A percentile compares a stretch with the other conserved stretches of the same genome.
These are phyloP conservation scores for Trichoderma guizhouense DNA, from an alignment of 2,329 filamentous ascomycete genomes.

Conservation along the genomic window DNA sequence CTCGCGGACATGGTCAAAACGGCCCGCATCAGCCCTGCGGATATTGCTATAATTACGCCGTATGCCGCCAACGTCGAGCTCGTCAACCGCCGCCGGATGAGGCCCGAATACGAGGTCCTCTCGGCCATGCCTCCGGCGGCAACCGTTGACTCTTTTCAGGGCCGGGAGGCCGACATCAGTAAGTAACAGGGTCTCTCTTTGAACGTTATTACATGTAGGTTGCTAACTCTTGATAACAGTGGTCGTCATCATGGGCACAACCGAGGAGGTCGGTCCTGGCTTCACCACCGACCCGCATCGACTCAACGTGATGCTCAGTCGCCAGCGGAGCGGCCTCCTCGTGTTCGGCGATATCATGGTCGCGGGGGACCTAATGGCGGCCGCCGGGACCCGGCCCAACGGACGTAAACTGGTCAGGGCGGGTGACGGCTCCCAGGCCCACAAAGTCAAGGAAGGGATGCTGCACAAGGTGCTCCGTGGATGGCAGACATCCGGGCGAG, in stretches of 20 bases:
- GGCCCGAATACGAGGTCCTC: neutral
- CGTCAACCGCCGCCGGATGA: neutral
- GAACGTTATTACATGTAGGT: neutral
- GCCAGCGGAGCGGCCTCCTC: no score
- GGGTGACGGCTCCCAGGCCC: no score
- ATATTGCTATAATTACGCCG: neutral
- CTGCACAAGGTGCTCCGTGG: no score
- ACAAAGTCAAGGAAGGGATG: no score
- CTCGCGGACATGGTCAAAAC: neutral
- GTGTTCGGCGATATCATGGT: no score
- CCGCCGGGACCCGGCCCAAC: no score
- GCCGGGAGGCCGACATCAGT: neutral
- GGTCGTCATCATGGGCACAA: neutral
- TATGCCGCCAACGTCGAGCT: neutral
- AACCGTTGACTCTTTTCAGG: neutral
- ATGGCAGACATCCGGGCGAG: no score
- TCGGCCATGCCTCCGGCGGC: neutral
- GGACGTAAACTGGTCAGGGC: no score
- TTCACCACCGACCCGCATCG: neutral
- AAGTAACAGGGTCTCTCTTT: neutral
- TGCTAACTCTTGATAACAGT: neutral
- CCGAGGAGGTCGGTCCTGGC: neutral
- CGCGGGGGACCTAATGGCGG: no score
- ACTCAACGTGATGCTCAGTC: no score
- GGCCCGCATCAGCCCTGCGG: fast-evolving